phyloP scores from a whole-genome alignment of 169 alveolate genomes.

The Besnoitia besnoiti region DNA sequence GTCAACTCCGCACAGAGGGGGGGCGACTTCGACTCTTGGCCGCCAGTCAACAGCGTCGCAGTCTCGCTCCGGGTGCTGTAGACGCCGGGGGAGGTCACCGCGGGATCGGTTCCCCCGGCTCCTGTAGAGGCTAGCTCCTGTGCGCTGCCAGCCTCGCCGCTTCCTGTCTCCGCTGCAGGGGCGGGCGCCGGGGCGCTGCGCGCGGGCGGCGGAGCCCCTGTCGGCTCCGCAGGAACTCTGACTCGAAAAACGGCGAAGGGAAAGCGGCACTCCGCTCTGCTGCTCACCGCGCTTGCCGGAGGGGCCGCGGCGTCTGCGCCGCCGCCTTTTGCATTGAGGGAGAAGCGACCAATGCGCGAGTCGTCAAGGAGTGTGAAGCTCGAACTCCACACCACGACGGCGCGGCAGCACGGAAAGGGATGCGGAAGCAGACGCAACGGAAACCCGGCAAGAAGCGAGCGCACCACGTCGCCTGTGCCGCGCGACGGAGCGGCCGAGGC shows the following conservation, averaged over 20 bases:
- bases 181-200: too few species aligned
- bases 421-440: constrained; percentile 41
- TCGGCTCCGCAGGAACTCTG: not conserved
- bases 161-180: too few species aligned
- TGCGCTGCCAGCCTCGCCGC: too few species aligned
- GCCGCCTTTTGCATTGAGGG: not conserved
- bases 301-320: not conserved
- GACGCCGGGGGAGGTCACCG: too few species aligned
- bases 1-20: too few species aligned
- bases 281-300: not conserved
- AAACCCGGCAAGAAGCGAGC: not conserved
- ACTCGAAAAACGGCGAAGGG: constrained; percentile 40
- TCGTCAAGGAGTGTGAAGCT: constrained; percentile 32
- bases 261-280: constrained; percentile 15
- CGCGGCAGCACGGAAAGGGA: constrained; percentile 41
- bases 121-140: too few species aligned
- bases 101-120: too few species aligned
- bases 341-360: constrained; percentile 17
- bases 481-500: not conserved
- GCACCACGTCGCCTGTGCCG: not conserved
- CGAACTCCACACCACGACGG: not conserved
- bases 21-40: too few species aligned
- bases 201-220: too few species aligned
- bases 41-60: too few species aligned
- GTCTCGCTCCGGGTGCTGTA: too few species aligned